Percentiles rank a stretch among this genome's conserved stretches.
Conservation (phyloP, 2,329 filamentous ascomycete species). For the Ceratocystis eucalypticola region DNA sequence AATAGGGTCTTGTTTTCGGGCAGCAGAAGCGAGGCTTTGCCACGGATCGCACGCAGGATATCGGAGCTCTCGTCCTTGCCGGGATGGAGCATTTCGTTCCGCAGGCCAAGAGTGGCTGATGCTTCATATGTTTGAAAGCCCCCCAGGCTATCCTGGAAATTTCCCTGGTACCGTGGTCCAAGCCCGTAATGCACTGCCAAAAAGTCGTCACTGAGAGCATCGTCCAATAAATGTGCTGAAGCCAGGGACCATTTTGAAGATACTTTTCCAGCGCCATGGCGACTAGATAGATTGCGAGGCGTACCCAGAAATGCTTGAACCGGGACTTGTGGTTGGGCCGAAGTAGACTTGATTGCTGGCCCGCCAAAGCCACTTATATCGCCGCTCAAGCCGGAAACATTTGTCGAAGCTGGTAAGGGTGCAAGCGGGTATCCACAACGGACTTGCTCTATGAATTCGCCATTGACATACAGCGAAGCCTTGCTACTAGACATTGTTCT, state of each 20-base stretch:
- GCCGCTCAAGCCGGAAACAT: slow-evolving; percentile 42
- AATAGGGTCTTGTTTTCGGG: slow-evolving; percentile 71
- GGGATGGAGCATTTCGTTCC: slow-evolving; percentile 80
- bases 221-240: slow-evolving; percentile 77
- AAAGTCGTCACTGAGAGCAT: slow-evolving; percentile 78
- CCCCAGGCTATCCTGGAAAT: slow-evolving; percentile 91
- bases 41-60: slow-evolving; percentile 74
- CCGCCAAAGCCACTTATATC: slow-evolving; percentile 21
- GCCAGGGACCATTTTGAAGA: slow-evolving; percentile 78
- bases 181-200: slow-evolving; percentile 83
- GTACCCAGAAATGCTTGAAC: slow-evolving; percentile 82
- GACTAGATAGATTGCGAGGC: slow-evolving; percentile 69
- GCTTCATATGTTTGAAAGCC: slow-evolving; percentile 94
- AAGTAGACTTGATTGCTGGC: background rate
- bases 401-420: slow-evolving; percentile 48
- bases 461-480: slow-evolving; percentile 80
- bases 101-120: slow-evolving; percentile 75
- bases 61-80: slow-evolving; percentile 86
- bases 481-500: slow-evolving; percentile 64
- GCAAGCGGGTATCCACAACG: slow-evolving; percentile 76
- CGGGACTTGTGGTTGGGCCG: slow-evolving; percentile 22
- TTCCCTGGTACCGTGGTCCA: slow-evolving; percentile 82
- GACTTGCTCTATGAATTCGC: slow-evolving; percentile 84
- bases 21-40: slow-evolving; percentile 68
- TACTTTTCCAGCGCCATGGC: slow-evolving; percentile 58